Base-by-base conservation (phyloP, 305 asterid genomes). In the Fraxinus dipetala region DNA sequence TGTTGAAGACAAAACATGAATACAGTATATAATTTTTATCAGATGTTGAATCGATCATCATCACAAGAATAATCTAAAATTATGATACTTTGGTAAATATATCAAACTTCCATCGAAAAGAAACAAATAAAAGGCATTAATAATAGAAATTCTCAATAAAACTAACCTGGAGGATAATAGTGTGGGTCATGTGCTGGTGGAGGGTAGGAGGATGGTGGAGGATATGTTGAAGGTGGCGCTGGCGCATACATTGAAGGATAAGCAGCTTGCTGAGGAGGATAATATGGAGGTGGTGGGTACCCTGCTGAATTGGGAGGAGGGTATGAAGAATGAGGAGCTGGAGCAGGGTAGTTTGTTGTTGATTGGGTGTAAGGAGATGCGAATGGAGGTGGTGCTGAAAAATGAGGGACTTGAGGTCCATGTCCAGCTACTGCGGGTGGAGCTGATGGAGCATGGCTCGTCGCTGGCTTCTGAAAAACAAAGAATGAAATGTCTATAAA, bases 381-480 rank as follows among this genome's bases (percentile, higher is more conserved):
- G 28, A 89, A 82, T 18, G 95, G 93, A 79, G 93, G 92, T 56
- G 93, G 90, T 40, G 88, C 80, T 7, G 94, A 78, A 85, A 86
- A 90, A 9, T 83, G 69, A 77, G 95, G 86, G 30, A 45, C 81
- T 13, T 89, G 93, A 22, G 82, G 87, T 54, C 79, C 76, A 13
- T 86, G 85, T 30, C 77, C 76, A n/a, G 85, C 40, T 6, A 80
- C 73, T 79, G 81, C 85, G 1, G 90, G 91, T 54, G 96, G 91
- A 81, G 94, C 94, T 0, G 96, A 89, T 32, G 93, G 90, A 76
- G 92, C 91, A 0, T 85, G 86, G 79, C 78, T 31, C 72, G 83
- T 88, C 73, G 89, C 90, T 5, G 92, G 90, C 83, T 92, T 94
- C 99, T 96, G 99, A 35, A 88, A 83, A 72, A 43, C 6, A 38